Evolutionary conservation across 768 basidiomycete genomes (phyloP), one percentile per base, ranked within the genome.

Genomic region (Terana coerulea): DNA sequence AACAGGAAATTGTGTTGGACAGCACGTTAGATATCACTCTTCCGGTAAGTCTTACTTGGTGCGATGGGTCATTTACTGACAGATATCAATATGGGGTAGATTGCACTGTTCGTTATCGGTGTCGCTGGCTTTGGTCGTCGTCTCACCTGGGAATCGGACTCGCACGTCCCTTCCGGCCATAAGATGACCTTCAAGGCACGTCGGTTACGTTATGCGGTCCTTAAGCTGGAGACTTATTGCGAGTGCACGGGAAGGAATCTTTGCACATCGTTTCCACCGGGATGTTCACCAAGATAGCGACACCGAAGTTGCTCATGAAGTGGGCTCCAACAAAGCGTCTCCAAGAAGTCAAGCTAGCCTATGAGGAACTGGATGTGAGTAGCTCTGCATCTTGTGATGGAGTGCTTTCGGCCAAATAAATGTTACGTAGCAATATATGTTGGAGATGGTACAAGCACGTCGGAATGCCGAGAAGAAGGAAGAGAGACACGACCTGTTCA

Each of bases 41-140:
- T 4, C 78, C 78, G 10, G 82, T 82, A 47, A 47, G 74, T 39
- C 5, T 3, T 2, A 10, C 21, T n/a, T n/a, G n/a, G n/a, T n/a
- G n/a, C n/a, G n/a, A n/a, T n/a, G n/a, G n/a, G n/a, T n/a, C n/a
- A n/a, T n/a, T n/a, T n/a, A n/a, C n/a, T n/a, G n/a, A n/a, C n/a
- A n/a, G n/a, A n/a, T n/a, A n/a, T n/a, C n/a, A n/a, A n/a, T n/a
- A n/a, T n/a, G n/a, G n/a, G n/a, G n/a, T n/a, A 82, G 81, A 72
- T 81, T 33, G 75, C 80, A 0, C 71, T 82, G 3, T 75, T 78
- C 47, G 73, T 80, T 25, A 79, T 83, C 47, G 72, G 78, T 26
- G 72, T 71, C 2, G 80, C 81, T 55, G 80, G 79, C 7, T 83
- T 82, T 57, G 80, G 81, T 3, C 69, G 72, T 28, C 63, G 61